Base-by-base conservation (phyloP, 148 eudicot genomes). In the Cornus controversa region DNA sequence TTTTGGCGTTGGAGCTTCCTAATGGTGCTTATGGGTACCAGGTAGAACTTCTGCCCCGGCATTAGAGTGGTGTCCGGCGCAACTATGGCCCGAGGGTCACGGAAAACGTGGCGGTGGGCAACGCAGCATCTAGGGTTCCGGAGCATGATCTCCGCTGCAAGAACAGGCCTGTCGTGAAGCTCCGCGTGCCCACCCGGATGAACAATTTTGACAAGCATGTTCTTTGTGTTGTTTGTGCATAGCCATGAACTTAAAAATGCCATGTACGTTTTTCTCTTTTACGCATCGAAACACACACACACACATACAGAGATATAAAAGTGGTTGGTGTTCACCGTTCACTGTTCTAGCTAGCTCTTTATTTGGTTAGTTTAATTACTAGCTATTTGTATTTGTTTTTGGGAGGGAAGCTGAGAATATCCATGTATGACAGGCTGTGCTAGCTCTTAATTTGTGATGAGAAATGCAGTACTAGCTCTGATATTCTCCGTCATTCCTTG, bases 101-200 rank as follows among this genome's bases (percentile, higher is more conserved):
- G 68, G 79, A 86, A 86, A 8, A 86, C 83, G 37, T 65, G 65
- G 0, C 83, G 81, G 40, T 86, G 80, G 10, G 87, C 82, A 11
- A 86, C 76, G 25, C 81, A 79, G 36, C 78, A 82, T 66, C 57
- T 81, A 0, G 87, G 87, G 68, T 86, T 82, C 22, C 83, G 81
- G n/a, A 57, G 69, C 25, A 86, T 70, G 57, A 86, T 69, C 62
- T 86, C 87, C 10, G 79, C 37, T 2, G 89, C 89, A 14, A 74
- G 69, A 23, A 86, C 67, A 0, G 87, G 89, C 82, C 82, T 45
- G 63, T 86, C 85, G 26, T 84, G 81, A 24, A 86, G 85, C 78
- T 86, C 87, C 15, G 75, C 80, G 28, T 81, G 87, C 7, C 89
- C 89, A 1, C 89, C 89, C 0, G 79, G 87, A 54, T 86, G 83